Percentiles rank a stretch among this genome's conserved stretches.
Conservation (phyloP, 2,329 filamentous ascomycete genomes). For the Hypoxylon sp. region DNA sequence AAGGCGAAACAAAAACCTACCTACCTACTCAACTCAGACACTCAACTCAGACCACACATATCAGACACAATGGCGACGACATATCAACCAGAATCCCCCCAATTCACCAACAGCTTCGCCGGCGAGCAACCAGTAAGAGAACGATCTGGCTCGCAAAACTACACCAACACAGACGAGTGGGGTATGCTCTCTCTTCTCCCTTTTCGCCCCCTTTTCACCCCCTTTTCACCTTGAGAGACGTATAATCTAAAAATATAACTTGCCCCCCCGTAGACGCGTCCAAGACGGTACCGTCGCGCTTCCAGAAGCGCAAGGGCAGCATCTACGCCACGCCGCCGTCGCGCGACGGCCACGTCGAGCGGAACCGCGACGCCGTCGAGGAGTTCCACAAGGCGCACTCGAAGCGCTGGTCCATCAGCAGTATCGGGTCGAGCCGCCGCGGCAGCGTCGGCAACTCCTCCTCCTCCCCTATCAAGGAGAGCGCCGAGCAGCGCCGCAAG, state of each 20-base stretch:
- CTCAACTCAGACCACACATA: conserved; percentile 1
- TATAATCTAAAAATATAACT: conserved; percentile 3
- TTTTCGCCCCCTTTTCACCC: neutral
- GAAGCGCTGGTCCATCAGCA: conserved; percentile 59
- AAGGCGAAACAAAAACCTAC: conserved; percentile 5
- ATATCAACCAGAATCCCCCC: conserved; percentile 42
- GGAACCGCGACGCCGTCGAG: conserved; percentile 63
- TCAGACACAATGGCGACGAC: conserved; percentile 39
- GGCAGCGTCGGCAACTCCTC: conserved; percentile 24
- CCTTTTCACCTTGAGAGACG: conserved; percentile 14
- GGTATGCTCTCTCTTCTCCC: conserved; percentile 52
- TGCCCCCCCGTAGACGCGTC: conserved; percentile 68
- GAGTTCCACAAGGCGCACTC: conserved; percentile 71
- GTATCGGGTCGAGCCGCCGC: conserved; percentile 50
- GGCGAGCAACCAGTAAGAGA: conserved; percentile 53
- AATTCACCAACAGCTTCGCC: conserved; percentile 51
- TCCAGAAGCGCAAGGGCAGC: conserved; percentile 77
- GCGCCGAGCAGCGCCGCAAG: conserved; percentile 31
- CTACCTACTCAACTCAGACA: conserved; percentile 8
- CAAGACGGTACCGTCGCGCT: conserved; percentile 74
- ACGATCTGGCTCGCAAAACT: conserved; percentile 49
- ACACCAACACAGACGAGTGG: conserved; percentile 59
- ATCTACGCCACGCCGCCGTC: conserved; percentile 75
- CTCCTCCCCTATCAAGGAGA: conserved; percentile 3
- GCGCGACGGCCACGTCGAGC: conserved; percentile 72